Evolutionary conservation across 768 basidiomycete genomes (phyloP), one percentile per base, ranked within the genome.

Genomic region (Coprinopsis cinerea): DNA sequence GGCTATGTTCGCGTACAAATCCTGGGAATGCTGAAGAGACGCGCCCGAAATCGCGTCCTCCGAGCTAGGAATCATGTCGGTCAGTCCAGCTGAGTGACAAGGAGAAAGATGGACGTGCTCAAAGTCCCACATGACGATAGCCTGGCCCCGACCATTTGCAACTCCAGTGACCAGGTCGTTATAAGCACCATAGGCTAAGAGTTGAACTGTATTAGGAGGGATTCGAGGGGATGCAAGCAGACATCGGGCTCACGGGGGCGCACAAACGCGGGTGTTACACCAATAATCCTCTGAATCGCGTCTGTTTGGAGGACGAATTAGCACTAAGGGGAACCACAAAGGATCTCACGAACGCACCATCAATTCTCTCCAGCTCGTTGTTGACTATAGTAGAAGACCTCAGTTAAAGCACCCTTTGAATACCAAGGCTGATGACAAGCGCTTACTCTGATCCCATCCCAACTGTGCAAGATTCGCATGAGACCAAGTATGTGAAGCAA

Each of bases 401-500:
- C 36, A 13, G 26, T 28, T 28, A 15, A 32, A 15, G 32, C 10
- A 37, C 11, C 9, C 9, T 34, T n/a, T 34, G 9, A 34, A n/a
- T 9, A 34, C n/a, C 9, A 9, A 9, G 9, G 30, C 30, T 9
- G n/a, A 34, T 34, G 17, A 47, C 20, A 14, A 7, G 10, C 17
- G 44, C 59, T 17, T 50, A 63, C 63, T 58, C 51, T 63, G 57
- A 51, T 62, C 60, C 61, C 57, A 61, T 14, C 54, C 59, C 17
- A 72, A 55, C 5, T 44, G 59, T 11, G 59, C 59, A 13, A 72
- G 53, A 39, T 71, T 55, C 15, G 50, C 41, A 49, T 74, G 72
- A 25, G 37, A 48, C 72, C 72, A 74, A 20, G 70, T 73, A 48
- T 74, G 72, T 5, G 71, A 71, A 1, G 62, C 71, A 44, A 73